These are phyloP conservation scores for Rosa chinensis DNA, from an alignment of 306 rosid species.

Conservation along the genomic window DNA sequence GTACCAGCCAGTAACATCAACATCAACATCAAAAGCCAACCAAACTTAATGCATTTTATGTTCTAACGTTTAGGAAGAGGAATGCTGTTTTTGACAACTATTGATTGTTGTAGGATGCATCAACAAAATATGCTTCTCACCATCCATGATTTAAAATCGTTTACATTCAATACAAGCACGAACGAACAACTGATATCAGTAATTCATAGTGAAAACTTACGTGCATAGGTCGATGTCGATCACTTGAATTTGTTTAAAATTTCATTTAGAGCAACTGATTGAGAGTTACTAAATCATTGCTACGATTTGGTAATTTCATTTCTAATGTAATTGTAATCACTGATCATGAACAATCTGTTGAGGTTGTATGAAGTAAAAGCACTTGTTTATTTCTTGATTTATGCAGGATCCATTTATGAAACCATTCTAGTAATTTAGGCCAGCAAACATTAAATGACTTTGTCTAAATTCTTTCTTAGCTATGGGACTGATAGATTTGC, in stretches of 20 bases:
- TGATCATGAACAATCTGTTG: neutral
- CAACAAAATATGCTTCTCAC: neutral
- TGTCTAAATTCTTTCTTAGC: neutral
- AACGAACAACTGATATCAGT: neutral
- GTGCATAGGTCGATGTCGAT: neutral
- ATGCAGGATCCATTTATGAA: no score
- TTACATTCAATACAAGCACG: neutral
- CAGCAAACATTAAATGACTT: neutral
- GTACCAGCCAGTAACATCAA: no score
- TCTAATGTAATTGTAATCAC: neutral
- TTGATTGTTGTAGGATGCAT: neutral
- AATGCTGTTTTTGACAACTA: neutral
- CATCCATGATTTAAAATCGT: neutral
- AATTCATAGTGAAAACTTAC: no score
- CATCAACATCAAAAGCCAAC: neutral
- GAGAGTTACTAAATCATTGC: neutral
- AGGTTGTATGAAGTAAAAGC: neutral
- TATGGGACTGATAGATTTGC: neutral
- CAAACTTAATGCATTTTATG: neutral
- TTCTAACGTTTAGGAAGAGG: neutral
- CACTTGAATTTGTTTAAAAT: neutral
- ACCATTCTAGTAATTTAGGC: neutral
- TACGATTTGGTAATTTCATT: neutral
- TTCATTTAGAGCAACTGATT: neutral
- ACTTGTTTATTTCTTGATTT: no score